phyloP scores from a whole-genome alignment of 73 alveolate species.

The Paramecium tetraurelia region DNA sequence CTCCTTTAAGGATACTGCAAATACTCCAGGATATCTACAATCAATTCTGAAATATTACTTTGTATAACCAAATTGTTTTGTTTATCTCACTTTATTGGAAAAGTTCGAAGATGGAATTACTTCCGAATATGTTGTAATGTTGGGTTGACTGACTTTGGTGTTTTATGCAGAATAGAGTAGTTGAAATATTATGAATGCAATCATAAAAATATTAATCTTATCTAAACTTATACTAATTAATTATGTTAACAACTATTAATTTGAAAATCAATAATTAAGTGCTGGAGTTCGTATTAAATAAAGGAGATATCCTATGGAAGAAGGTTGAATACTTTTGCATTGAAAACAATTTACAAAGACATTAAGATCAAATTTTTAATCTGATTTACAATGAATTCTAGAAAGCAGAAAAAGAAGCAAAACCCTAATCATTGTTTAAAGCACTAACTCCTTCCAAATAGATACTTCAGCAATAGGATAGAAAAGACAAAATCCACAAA shows the following conservation, averaged over 20 bases:
- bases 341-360: neutral
- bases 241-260: neutral
- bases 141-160: neutral
- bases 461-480: neutral
- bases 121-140: neutral
- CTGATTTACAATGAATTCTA: neutral
- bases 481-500: neutral
- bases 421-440: neutral
- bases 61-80: neutral
- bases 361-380: neutral
- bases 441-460: neutral
- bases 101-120: neutral
- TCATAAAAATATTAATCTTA: neutral
- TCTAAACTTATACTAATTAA: neutral
- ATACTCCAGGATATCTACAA: slow-evolving; percentile 33
- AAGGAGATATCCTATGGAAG: neutral
- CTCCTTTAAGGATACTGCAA: neutral
- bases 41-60: neutral
- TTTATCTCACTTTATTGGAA: neutral
- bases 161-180: neutral
- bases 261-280: neutral
- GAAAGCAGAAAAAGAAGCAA: neutral
- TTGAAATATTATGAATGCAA: neutral
- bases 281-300: neutral
- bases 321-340: neutral